phyloP scores from a whole-genome alignment of 2,329 filamentous ascomycete genomes.

The Fusarium sp. region DNA sequence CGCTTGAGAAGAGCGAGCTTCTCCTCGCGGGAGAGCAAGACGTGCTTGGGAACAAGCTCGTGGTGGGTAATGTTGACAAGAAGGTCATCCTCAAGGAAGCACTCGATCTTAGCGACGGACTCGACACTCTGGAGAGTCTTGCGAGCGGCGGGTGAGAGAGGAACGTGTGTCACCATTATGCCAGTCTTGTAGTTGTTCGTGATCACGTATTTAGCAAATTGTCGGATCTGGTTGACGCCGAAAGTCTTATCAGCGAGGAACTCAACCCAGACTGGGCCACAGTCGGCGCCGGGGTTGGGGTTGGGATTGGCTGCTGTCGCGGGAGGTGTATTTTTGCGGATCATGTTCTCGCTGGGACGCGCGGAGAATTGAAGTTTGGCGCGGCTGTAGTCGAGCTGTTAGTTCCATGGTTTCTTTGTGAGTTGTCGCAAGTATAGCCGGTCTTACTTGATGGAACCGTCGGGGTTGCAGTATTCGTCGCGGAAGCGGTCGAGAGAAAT shows the following conservation, averaged over 20 bases:
- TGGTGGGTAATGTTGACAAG: constrained; percentile 98
- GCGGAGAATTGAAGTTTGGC: constrained; percentile 88
- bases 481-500: constrained; percentile 88
- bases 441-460: constrained; percentile 81
- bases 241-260: constrained; percentile 85
- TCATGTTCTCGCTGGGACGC: constrained; percentile 85
- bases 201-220: constrained; percentile 85
- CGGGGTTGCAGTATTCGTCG: constrained; percentile 74
- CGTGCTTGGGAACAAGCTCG: constrained; percentile 94
- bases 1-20: constrained; percentile 86
- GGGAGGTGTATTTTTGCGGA: constrained; percentile 82
- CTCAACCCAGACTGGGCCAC: constrained; percentile 92
- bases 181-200: constrained; percentile 87
- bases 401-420: constrained; percentile 3
- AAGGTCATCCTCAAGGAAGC: constrained; percentile 94
- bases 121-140: constrained; percentile 85
- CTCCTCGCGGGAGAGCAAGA: constrained; percentile 89
- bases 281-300: constrained; percentile 77
- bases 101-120: constrained; percentile 84
- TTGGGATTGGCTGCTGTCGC: constrained; percentile 76
- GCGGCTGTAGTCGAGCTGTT: constrained; percentile 67
- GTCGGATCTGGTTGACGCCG: constrained; percentile 91
- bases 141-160: constrained; percentile 87
- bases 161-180: constrained; percentile 86
- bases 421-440: not conserved